Evolutionary conservation across 352 stramenopile genomes (phyloP).

Genomic region (Blastocystis sp.): DNA sequence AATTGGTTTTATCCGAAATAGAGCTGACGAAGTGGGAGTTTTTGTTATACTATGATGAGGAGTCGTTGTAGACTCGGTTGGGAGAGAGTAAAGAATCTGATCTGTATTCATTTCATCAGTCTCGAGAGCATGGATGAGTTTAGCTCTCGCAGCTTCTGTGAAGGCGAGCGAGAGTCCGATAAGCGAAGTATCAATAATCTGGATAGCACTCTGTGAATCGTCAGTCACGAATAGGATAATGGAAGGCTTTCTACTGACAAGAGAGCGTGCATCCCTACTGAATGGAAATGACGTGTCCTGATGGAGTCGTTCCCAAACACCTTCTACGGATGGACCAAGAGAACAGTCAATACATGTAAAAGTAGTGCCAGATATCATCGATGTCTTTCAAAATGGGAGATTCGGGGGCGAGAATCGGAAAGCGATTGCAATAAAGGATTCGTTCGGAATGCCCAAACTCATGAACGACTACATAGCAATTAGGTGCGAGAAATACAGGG

Average conservation of each 20-base stretch:
- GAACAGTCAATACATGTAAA: neutral
- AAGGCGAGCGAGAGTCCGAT: neutral
- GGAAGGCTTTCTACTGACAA: neutral
- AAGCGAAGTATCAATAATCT: neutral
- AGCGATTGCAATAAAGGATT: neutral
- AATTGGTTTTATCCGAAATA: neutral
- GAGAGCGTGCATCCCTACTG: neutral
- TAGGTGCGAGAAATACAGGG: neutral
- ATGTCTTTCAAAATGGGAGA: neutral
- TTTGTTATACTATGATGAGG: neutral
- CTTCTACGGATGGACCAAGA: neutral
- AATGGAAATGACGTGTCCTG: neutral
- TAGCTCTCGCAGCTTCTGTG: neutral
- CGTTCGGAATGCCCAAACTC: neutral
- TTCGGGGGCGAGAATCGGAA: neutral
- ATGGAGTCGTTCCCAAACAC: neutral
- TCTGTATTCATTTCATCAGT: neutral
- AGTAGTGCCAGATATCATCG: neutral
- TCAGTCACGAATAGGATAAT: neutral
- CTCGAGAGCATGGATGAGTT: neutral
- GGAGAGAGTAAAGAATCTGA: neutral
- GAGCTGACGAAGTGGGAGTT: neutral
- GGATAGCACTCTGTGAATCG: neutral
- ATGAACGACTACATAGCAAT: neutral
- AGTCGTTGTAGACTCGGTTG: neutral